These are phyloP conservation scores for Schizothecium vesticola DNA, from an alignment of 495 filamentous ascomycete genomes.

Conservation along the genomic window DNA sequence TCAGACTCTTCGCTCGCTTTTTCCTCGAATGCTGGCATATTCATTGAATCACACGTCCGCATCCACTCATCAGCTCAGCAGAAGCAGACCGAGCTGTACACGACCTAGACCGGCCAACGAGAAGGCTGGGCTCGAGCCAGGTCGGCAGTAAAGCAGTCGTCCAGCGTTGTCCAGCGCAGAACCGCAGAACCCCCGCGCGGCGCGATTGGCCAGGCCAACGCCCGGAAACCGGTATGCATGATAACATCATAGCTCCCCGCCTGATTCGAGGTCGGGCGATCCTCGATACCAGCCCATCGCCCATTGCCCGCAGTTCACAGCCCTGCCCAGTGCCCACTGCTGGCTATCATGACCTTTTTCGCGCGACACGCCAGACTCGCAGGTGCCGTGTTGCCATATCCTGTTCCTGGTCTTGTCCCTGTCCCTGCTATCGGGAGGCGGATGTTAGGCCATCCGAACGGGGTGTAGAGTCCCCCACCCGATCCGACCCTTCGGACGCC, in stretches of 20 bases:
- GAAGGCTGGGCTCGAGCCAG: not conserved
- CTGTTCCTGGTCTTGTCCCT: not conserved
- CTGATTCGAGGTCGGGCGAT: constrained; percentile 14
- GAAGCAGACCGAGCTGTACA: not conserved
- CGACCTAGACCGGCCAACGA: not conserved
- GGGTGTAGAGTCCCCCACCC: not conserved
- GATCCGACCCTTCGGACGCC: not conserved
- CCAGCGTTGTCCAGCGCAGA: not conserved
- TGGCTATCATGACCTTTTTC: not conserved
- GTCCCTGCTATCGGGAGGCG: not conserved
- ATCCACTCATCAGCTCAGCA: not conserved
- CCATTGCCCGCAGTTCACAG: not conserved
- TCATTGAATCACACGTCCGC: not conserved
- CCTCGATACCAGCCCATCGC: constrained; percentile 2
- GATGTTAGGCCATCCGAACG: not conserved
- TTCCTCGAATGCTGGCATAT: not conserved
- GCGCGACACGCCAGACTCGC: not conserved
- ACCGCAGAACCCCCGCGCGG: not conserved
- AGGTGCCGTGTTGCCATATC: not conserved
- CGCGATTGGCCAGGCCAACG: constrained; percentile 15
- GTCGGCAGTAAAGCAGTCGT: not conserved
- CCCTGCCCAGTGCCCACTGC: not conserved
- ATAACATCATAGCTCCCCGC: constrained; percentile 28
- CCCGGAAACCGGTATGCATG: constrained; percentile 20
- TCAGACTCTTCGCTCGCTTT: not conserved